Evolutionary conservation across 2,329 filamentous ascomycete species (phyloP), one percentile per base, ranked within the genome.

Genomic region (Cadophora luteo-olivacea): DNA sequence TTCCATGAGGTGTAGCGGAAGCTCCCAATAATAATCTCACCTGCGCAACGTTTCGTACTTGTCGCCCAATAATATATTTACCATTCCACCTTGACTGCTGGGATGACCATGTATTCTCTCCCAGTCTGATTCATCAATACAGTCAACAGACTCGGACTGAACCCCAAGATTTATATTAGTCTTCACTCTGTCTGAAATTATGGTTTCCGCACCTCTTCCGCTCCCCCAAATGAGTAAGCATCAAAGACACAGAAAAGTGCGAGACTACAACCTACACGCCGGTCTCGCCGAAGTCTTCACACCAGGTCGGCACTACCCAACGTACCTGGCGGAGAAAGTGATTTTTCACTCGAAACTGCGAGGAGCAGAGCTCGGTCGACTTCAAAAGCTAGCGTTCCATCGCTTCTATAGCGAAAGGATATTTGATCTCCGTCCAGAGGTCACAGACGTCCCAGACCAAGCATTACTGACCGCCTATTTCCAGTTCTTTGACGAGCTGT

Each of bases 401-500:
- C 54, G 61, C 9, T 64, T 65, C 61, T 49, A 67, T 33, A 54
- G 41, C 7, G 64, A 69, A 5, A 8, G 4, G 9, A 48, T 67
- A 19, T 67, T 51, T 45, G 63, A 67, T 22, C 52, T 69, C 4
- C 36, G 38, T 1, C 22, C 38, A 0, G 57, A 49, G 2, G 19
- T 49, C 2, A n/a, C 33, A 16, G n/a, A 58, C 22, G 22, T 63
- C 1, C 36, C 32, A 16, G 54, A 69, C 14, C 19, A 14, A 12
- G 55, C 41, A 16, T 64, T 70, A 11, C 19, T 70, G 3, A 45
- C 25, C 1, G 51, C 66, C 3, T 70, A 70, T 51, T 45, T 51
- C 8, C 58, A 57, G 7, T 52, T 68, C 5, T 70, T 70, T 58
- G 66, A 70, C 36, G 66, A 66, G 4, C 52, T 70, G 0, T 70